Percentiles rank a stretch among this genome's conserved stretches.
Conservation (phyloP, 2,329 filamentous ascomycete genomes). For the Aspergillus costaricaensis region DNA sequence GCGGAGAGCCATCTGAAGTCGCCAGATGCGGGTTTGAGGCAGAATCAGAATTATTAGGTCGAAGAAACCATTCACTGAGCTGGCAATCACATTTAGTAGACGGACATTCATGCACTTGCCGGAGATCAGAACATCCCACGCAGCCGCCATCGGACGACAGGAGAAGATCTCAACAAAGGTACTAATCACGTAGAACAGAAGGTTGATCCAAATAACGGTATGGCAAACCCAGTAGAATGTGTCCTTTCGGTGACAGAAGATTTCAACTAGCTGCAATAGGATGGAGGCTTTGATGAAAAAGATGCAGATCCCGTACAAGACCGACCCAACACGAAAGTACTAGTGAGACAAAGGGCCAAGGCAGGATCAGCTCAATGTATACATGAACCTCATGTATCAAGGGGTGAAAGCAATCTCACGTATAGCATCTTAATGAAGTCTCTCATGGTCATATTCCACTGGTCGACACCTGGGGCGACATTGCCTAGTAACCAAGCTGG, state of each 20-base stretch:
- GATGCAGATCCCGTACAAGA: background rate
- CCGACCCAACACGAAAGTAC: background rate
- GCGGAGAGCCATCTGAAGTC: background rate
- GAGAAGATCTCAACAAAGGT: conserved; percentile 6
- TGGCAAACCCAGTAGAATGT: background rate
- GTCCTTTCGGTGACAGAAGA: background rate
- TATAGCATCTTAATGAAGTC: background rate
- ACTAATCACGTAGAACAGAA: background rate
- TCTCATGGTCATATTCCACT: conserved; percentile 1
- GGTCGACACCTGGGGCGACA: background rate
- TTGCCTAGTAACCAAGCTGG: background rate
- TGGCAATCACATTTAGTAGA: background rate
- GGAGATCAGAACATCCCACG: background rate
- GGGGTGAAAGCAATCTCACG: background rate
- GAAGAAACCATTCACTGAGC: background rate
- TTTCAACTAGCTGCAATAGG: background rate
- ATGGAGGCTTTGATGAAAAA: conserved; percentile 1
- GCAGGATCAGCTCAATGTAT: too few species aligned
- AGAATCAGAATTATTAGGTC: background rate
- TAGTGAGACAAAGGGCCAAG: background rate
- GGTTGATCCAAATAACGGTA: background rate
- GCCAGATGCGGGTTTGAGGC: background rate
- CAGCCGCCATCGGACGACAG: background rate
- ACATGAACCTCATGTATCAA: too few species aligned
- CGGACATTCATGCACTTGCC: background rate